A percentile compares a stretch with the other conserved stretches of the same genome.
Conservation (phyloP, 495 filamentous ascomycete genomes). For the Rhypophila decipiens region DNA sequence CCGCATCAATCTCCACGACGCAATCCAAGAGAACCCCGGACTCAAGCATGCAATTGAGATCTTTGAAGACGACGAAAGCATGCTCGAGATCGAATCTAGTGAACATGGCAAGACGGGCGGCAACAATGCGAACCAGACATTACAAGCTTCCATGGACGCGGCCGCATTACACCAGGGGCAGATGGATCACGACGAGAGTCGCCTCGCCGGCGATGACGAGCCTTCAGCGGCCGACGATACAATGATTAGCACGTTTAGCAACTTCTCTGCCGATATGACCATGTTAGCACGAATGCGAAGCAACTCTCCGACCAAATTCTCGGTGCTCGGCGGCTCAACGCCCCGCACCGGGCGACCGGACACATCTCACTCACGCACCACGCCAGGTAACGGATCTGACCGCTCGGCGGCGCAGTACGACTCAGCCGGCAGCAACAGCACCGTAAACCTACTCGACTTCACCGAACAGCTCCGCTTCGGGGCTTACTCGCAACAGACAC, state of each 20-base stretch:
- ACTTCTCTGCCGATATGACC: slow-evolving; percentile 87
- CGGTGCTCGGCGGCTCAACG: slow-evolving; percentile 19
- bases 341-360: slow-evolving; percentile 19
- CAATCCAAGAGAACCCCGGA: slow-evolving; percentile 33
- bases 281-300: slow-evolving; percentile 63
- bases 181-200: slow-evolving; percentile 9
- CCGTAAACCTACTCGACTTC: slow-evolving; percentile 81
- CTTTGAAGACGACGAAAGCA: slow-evolving; percentile 44
- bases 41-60: slow-evolving; percentile 43
- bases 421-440: slow-evolving; percentile 34
- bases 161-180: neutral
- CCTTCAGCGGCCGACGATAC: slow-evolving; percentile 61
- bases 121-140: slow-evolving; percentile 6
- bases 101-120: slow-evolving; percentile 5
- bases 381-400: slow-evolving; percentile 16
- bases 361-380: slow-evolving; percentile 42
- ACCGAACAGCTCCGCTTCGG: slow-evolving; percentile 64
- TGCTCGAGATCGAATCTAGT: slow-evolving; percentile 17
- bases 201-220: slow-evolving; percentile 23
- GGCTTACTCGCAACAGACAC: slow-evolving; percentile 26
- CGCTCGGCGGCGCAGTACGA: slow-evolving; percentile 15
- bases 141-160: slow-evolving; percentile 15
- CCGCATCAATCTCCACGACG: slow-evolving; percentile 36
- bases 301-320: slow-evolving; percentile 45
- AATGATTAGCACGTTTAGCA: slow-evolving; percentile 61